Evolutionary conservation across 2,329 filamentous ascomycete species (phyloP).

Genomic region (Dothidotthia symphoricarpi): DNA sequence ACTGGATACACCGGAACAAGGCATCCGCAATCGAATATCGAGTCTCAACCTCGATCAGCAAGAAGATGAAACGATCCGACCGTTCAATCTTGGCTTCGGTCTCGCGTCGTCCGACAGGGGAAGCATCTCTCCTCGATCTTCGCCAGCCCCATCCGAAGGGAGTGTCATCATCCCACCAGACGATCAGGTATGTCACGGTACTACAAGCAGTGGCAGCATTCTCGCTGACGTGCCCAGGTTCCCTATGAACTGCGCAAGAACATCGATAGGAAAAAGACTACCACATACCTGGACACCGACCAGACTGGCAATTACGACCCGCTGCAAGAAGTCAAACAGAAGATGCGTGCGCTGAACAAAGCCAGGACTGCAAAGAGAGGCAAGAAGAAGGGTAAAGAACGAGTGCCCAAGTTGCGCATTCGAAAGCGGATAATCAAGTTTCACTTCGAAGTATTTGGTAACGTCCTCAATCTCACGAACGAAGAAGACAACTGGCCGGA

Average conservation of each 20-base stretch:
- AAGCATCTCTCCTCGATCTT: conserved; percentile 4
- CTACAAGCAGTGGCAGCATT: neutral
- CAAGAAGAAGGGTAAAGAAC: conserved; percentile 11
- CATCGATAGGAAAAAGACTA: conserved; percentile 17
- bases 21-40: conserved; percentile 12
- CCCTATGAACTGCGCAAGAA: conserved; percentile 25
- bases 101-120: conserved; percentile 7
- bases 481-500: conserved; percentile 32
- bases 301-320: conserved; percentile 41
- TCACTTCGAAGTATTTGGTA: conserved; percentile 13
- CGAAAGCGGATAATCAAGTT: conserved; percentile 23
- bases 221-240: conserved; percentile 10
- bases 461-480: conserved; percentile 22
- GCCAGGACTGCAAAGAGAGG: conserved; percentile 14
- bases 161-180: conserved; percentile 14
- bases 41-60: conserved; percentile 14
- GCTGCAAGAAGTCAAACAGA: conserved; percentile 10
- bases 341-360: conserved; percentile 4
- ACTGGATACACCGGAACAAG: neutral
- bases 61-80: conserved; percentile 1
- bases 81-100: conserved; percentile 6
- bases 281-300: conserved; percentile 40
- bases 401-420: conserved; percentile 1
- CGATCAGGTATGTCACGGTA: conserved; percentile 2
- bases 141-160: conserved; percentile 12